Percentiles rank a stretch among this genome's conserved stretches.
These are phyloP conservation scores for Pneumocystis canis DNA, from an alignment of 1,139 yeast species.

Conservation along the genomic window DNA sequence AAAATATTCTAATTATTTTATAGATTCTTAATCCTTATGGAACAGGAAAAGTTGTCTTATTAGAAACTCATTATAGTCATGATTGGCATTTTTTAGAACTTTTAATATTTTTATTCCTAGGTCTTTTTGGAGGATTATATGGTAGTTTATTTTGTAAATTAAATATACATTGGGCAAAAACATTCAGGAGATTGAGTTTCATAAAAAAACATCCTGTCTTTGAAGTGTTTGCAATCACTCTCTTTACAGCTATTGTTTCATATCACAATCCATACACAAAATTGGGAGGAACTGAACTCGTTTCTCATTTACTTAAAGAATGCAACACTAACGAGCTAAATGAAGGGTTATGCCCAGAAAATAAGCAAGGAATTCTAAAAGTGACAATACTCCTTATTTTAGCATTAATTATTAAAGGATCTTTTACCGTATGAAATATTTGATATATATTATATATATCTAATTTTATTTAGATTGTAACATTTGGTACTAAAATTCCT, in stretches of 20 bases:
- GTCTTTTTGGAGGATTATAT: slow-evolving; percentile 43
- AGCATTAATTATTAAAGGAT: slow-evolving; percentile 21
- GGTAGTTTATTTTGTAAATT: slow-evolving; percentile 44
- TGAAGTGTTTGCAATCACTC: slow-evolving; percentile 37
- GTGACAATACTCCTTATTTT: neutral
- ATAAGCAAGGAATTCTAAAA: neutral
- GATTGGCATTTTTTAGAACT: slow-evolving; percentile 44
- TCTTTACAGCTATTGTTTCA: slow-evolving; percentile 36
- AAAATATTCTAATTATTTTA: neutral
- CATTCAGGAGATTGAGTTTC: slow-evolving; percentile 27
- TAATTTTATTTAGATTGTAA: slow-evolving; percentile 37
- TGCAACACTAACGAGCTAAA: neutral
- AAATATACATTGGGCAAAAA: slow-evolving; percentile 36
- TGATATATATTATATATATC: slow-evolving; percentile 17
- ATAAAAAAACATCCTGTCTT: slow-evolving; percentile 32
- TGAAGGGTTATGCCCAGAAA: neutral
- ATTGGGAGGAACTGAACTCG: slow-evolving; percentile 40
- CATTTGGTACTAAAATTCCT: slow-evolving; percentile 51
- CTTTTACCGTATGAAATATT: slow-evolving; percentile 12
- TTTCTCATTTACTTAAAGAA: slow-evolving; percentile 28
- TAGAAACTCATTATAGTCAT: slow-evolving; percentile 35
- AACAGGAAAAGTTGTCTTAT: slow-evolving; percentile 46
- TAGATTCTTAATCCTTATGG: slow-evolving; percentile 44
- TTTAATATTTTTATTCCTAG: slow-evolving; percentile 35
- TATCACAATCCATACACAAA: slow-evolving; percentile 42